Conservation (phyloP, 768 basidiomycete species). For the Termitomyces titanicus region DNA sequence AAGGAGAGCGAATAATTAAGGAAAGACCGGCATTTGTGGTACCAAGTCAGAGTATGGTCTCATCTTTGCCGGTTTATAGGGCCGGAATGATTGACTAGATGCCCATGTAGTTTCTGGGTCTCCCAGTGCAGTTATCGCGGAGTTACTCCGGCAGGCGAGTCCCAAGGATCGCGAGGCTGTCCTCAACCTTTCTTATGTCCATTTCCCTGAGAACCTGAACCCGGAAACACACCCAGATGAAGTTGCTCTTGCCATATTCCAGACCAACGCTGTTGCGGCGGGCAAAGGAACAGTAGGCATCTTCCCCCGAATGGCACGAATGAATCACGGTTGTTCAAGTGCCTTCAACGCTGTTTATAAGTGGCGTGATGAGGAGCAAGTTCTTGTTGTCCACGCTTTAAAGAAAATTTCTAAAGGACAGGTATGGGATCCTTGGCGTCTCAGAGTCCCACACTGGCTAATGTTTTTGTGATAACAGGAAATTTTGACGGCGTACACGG, state of each 20-base stretch:
- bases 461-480: slow-evolving; percentile 36
- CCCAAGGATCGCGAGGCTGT: slow-evolving; percentile 36
- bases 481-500: slow-evolving; percentile 56
- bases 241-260: slow-evolving; percentile 60
- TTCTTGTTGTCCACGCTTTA: slow-evolving; percentile 55
- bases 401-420: slow-evolving; percentile 49
- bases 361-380: slow-evolving; percentile 48
- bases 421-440: slow-evolving; percentile 24
- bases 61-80: not conserved
- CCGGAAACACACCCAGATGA: slow-evolving; percentile 34
- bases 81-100: not conserved
- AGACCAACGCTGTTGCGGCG: slow-evolving; percentile 62
- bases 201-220: slow-evolving; percentile 40
- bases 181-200: slow-evolving; percentile 54
- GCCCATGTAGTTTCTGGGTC: slow-evolving; percentile 36
- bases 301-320: slow-evolving; percentile 63
- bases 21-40: slow-evolving; percentile 55
- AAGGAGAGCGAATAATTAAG: slow-evolving; percentile 54
- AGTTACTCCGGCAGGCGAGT: slow-evolving; percentile 29
- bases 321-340: slow-evolving; percentile 67
- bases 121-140: slow-evolving; percentile 40
- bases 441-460: not conserved
- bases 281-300: slow-evolving; percentile 52
- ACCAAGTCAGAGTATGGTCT: slow-evolving; percentile 41
- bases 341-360: slow-evolving; percentile 67